A percentile compares a stretch with the other conserved stretches of the same genome.
Evolutionary conservation across 83 land plant species (phyloP).

Genomic region (Picea mariana): DNA sequence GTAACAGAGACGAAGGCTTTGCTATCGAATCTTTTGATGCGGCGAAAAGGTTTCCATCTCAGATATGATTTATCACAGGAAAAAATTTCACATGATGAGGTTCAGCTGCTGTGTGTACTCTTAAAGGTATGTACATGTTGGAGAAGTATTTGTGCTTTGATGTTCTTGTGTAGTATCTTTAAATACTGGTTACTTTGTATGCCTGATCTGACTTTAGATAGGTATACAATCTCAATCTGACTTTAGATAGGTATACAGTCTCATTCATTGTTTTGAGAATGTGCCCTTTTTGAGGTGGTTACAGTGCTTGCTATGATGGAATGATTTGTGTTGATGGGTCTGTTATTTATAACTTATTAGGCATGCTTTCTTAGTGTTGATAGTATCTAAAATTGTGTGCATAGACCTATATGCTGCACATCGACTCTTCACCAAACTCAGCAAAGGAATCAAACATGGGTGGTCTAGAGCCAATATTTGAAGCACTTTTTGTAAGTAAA

Average conservation of each 20-base stretch:
- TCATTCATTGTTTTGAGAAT: not conserved
- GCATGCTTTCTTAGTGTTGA: too few species aligned
- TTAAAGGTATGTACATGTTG: slow-evolving; percentile 41
- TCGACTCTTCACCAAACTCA: slow-evolving; percentile 5
- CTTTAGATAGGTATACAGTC: not conserved
- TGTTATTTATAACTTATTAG: not conserved
- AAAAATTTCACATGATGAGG: slow-evolving; percentile 37
- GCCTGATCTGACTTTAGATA: not conserved
- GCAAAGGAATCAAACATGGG: not conserved
- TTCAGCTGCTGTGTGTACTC: slow-evolving; percentile 45
- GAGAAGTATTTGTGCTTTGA: not conserved
- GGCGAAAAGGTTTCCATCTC: slow-evolving; percentile 23
- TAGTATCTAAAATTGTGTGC: not conserved
- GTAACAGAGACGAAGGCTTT: slow-evolving; percentile 22
- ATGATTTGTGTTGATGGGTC: not conserved
- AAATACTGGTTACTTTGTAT: not conserved
- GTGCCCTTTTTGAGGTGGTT: not conserved
- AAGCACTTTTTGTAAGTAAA: slow-evolving; percentile 8
- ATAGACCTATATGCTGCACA: slow-evolving; percentile 10
- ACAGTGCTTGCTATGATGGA: not conserved
- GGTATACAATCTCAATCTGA: not conserved
- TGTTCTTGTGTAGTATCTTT: not conserved
- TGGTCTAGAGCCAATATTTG: slow-evolving; percentile 7
- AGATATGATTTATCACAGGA: slow-evolving; percentile 5
- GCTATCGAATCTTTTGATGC: slow-evolving; percentile 38